These are phyloP conservation scores for Talaromyces pinophilus DNA, from an alignment of 2,329 filamentous ascomycete species.

Conservation along the genomic window DNA sequence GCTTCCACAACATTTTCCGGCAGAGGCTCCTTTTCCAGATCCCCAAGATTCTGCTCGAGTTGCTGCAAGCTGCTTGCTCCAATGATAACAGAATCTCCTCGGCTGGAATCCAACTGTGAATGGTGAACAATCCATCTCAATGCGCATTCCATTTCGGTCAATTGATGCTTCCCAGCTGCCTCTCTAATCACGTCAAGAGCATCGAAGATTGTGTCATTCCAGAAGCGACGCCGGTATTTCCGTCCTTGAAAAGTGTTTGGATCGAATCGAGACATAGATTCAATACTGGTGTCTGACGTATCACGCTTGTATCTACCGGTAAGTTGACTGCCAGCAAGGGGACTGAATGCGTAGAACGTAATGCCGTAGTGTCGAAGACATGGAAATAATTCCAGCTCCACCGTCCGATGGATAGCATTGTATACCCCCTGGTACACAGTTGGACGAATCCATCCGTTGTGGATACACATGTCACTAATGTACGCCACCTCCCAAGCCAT, in stretches of 20 bases:
- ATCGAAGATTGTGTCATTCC: conserved; percentile 47
- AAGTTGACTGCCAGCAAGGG: conserved; percentile 50
- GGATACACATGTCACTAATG: conserved; percentile 48
- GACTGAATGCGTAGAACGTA: conserved; percentile 45
- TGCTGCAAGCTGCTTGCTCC: conserved; percentile 42
- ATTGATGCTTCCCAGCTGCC: conserved; percentile 35
- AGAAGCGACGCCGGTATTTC: conserved; percentile 24
- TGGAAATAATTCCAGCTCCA: conserved; percentile 47
- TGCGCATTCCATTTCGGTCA: neutral
- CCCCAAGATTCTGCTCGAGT: conserved; percentile 41
- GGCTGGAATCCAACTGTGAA: neutral
- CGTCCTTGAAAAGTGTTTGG: neutral
- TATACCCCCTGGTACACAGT: conserved; percentile 52
- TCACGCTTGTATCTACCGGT: conserved; percentile 40
- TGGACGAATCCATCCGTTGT: conserved; percentile 46
- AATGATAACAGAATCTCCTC: conserved; percentile 43
- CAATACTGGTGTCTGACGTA: conserved; percentile 38
- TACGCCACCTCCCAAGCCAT: conserved; percentile 50
- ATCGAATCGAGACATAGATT: neutral
- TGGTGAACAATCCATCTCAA: conserved; percentile 36
- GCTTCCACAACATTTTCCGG: conserved; percentile 43
- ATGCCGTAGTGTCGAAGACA: conserved; percentile 48
- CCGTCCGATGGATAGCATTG: conserved; percentile 40
- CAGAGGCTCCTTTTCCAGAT: conserved; percentile 43
- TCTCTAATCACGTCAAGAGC: conserved; percentile 45